Percentiles rank a stretch among this genome's conserved stretches.
phyloP scores from a whole-genome alignment of 768 basidiomycete species.

The Rhodosporidiobolus sp. region DNA sequence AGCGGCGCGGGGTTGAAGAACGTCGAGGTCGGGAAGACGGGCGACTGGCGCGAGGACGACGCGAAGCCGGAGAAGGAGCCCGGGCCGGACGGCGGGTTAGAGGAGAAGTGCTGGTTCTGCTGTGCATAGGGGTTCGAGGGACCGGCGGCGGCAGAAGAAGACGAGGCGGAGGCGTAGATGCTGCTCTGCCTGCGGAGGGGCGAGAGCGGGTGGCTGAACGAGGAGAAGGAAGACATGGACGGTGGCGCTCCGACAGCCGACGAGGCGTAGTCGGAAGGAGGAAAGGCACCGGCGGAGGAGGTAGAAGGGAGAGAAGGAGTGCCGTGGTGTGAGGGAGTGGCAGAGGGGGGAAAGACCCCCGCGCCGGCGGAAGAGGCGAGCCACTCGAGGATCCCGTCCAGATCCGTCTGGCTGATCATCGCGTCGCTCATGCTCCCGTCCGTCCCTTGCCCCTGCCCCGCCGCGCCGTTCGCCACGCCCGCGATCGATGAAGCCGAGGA shows the following conservation, averaged over 20 bases:
- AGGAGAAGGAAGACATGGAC: not conserved
- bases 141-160: no score
- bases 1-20: not conserved
- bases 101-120: no score
- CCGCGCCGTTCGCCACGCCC: not conserved
- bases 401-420: slow-evolving; percentile 6
- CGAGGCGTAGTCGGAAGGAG: not conserved
- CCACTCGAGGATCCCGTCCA: slow-evolving; percentile 34
- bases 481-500: not conserved
- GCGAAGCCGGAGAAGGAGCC: not conserved
- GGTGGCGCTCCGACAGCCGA: not conserved
- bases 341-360: not conserved
- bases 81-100: not conserved
- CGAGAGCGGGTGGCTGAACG: not conserved
- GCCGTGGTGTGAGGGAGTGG: not conserved
- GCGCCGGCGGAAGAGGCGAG: slow-evolving; percentile 14
- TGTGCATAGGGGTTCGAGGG: no score
- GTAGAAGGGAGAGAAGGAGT: not conserved
- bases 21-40: not conserved
- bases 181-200: no score
- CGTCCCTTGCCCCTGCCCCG: not conserved
- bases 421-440: no score
- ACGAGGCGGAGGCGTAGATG: no score
- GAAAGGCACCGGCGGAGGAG: no score
- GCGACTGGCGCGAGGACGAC: not conserved